These are phyloP conservation scores for Populus pruinosa DNA, from an alignment of 345 rosid genomes.

Conservation along the genomic window DNA sequence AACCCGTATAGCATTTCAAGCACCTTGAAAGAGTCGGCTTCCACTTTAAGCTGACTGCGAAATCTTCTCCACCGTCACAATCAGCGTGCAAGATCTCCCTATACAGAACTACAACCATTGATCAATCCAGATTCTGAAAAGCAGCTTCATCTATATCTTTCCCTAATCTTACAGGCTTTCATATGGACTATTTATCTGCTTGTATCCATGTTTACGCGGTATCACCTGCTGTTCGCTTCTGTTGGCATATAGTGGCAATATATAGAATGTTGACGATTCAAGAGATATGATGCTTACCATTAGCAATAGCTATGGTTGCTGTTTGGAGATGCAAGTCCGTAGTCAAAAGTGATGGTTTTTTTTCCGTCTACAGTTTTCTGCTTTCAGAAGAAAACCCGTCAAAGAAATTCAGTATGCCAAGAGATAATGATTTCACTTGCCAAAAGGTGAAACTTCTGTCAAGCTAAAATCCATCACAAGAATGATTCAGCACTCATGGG, in stretches of 20 bases:
- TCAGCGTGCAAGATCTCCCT: slow-evolving; percentile 11
- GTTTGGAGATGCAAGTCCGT: slow-evolving; percentile 61
- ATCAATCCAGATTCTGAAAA: neutral
- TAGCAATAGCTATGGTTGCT: slow-evolving; percentile 59
- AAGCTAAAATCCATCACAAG: neutral
- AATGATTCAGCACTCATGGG: neutral
- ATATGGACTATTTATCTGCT: too few relatives aligned
- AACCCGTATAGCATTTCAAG: neutral
- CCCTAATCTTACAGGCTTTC: neutral
- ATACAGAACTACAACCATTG: neutral
- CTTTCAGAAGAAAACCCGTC: slow-evolving; percentile 12
- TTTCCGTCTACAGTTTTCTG: slow-evolving; percentile 69
- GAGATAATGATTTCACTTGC: neutral
- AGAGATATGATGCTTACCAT: neutral
- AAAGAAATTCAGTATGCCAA: neutral
- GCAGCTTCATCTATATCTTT: neutral
- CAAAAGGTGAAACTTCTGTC: neutral
- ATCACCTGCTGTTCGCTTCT: neutral
- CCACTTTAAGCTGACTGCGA: slow-evolving; percentile 4
- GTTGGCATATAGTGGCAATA: neutral
- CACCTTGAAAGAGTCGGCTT: slow-evolving; percentile 19
- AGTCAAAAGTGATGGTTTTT: slow-evolving; percentile 68
- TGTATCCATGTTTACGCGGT: too few relatives aligned
- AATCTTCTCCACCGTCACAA: slow-evolving; percentile 18
- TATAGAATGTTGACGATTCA: neutral